phyloP scores from a whole-genome alignment of 2,329 filamentous ascomycete genomes.

The Fusarium sublunatum region DNA sequence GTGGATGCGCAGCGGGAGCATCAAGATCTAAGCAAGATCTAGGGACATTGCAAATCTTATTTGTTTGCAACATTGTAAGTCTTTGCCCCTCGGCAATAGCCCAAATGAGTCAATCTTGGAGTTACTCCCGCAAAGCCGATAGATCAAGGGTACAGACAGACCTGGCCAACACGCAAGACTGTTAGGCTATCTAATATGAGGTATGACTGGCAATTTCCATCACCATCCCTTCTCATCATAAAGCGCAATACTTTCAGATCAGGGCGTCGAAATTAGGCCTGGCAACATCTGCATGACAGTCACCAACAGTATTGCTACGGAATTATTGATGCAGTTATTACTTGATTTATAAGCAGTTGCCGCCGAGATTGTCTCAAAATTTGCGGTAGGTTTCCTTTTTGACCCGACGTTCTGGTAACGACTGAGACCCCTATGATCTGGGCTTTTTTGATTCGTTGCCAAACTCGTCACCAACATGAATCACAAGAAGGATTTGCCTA shows the following conservation, averaged over 20 bases:
- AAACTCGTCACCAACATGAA: conserved; percentile 18
- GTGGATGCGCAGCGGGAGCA: conserved; percentile 3
- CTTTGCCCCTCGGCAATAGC: not conserved
- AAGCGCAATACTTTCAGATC: not conserved
- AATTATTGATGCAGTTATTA: not conserved
- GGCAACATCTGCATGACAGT: not conserved
- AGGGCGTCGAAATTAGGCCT: not conserved
- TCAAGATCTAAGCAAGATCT: conserved; percentile 10
- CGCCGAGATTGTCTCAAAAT: not conserved
- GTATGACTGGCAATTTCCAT: not conserved
- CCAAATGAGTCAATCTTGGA: conserved; percentile 1
- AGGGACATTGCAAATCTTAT: conserved; percentile 2
- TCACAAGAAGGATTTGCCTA: conserved; percentile 2
- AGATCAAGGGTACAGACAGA: conserved; percentile 6
- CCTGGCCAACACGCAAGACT: not conserved
- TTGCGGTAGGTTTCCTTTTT: not conserved
- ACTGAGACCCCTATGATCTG: not conserved
- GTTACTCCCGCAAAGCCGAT: not conserved
- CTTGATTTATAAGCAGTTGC: conserved; percentile 1
- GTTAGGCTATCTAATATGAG: conserved; percentile 2
- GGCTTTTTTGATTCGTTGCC: conserved; percentile 1
- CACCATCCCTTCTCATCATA: not conserved
- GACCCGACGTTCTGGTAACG: not conserved
- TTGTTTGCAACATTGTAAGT: conserved; percentile 4
- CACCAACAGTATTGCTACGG: not conserved